These are phyloP conservation scores for Skeletonema tropicum DNA, from an alignment of 108 stramenopile genomes.

Conservation along the genomic window DNA sequence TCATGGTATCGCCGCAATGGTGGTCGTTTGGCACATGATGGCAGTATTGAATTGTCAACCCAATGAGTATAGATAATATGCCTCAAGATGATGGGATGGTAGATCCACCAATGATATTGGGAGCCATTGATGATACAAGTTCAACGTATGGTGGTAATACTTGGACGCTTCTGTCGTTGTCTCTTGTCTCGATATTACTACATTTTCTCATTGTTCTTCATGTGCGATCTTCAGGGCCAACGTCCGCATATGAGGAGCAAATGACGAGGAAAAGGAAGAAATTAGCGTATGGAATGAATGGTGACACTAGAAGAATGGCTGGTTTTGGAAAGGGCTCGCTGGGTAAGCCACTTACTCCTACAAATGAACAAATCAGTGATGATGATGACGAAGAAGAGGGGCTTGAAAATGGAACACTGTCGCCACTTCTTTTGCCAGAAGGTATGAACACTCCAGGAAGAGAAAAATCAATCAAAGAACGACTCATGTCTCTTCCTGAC, in stretches of 20 bases:
- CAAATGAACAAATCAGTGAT: conserved; percentile 20
- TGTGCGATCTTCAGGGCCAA: conserved; percentile 79
- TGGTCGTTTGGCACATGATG: conserved; percentile 66
- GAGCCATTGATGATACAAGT: conserved; percentile 1
- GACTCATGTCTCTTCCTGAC: conserved; percentile 43
- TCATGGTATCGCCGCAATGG: conserved; percentile 53
- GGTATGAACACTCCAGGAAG: conserved; percentile 23
- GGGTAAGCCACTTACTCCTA: conserved; percentile 3
- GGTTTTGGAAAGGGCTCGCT: conserved; percentile 1
- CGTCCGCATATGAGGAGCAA: conserved; percentile 38
- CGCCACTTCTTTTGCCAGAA: conserved; percentile 39
- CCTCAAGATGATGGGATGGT: conserved; percentile 2
- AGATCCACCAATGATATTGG: neutral
- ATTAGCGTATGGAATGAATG: conserved; percentile 48
- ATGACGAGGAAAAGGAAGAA: conserved; percentile 43
- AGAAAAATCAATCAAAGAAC: conserved; percentile 32
- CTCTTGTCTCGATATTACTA: conserved; percentile 57
- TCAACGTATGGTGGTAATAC: conserved; percentile 17
- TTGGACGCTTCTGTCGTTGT: conserved; percentile 65
- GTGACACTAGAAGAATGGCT: conserved; percentile 9
- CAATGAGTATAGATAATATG: conserved; percentile 38
- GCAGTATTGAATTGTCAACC: conserved; percentile 64
- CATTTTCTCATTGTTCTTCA: conserved; percentile 80
- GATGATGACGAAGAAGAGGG: conserved; percentile 25
- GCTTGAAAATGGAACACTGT: conserved; percentile 26